Percentiles rank a stretch among this genome's conserved stretches.
Evolutionary conservation across 768 basidiomycete genomes (phyloP).

Genomic region (Naematelia aurantialba): DNA sequence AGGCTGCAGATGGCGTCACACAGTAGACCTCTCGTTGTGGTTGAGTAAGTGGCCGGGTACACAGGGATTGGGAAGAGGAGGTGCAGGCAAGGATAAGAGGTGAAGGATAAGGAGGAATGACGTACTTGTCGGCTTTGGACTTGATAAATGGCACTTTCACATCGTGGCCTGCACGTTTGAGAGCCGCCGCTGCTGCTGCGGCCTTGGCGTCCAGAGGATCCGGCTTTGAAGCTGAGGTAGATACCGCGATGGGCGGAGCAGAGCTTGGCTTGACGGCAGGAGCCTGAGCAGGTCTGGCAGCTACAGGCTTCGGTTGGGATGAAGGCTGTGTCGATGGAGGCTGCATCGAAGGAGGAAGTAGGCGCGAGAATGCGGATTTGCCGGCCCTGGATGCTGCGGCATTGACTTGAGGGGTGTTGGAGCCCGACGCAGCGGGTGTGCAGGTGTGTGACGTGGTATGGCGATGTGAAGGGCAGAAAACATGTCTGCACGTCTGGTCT

Average conservation of each 20-base stretch:
- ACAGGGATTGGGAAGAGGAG: background rate
- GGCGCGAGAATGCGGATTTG: background rate
- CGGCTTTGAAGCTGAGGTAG: constrained; percentile 6
- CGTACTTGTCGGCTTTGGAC: constrained; percentile 46
- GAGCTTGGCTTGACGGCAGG: background rate
- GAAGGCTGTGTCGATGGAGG: constrained; percentile 3
- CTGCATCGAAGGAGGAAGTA: constrained; percentile 4
- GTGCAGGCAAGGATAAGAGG: background rate
- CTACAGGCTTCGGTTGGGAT: background rate
- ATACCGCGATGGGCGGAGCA: constrained; percentile 10
- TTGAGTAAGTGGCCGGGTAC: no score
- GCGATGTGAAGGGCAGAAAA: constrained; percentile 49
- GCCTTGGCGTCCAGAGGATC: constrained; percentile 37
- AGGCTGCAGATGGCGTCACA: no score
- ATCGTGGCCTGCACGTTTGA: constrained; percentile 45
- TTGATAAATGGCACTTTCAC: constrained; percentile 46
- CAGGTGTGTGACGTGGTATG: constrained; percentile 40
- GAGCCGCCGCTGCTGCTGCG: constrained; percentile 46
- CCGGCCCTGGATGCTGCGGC: background rate
- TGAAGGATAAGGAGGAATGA: background rate
- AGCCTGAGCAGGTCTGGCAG: no score
- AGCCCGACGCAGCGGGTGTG: constrained; percentile 19
- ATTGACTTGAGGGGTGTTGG: constrained; percentile 1
- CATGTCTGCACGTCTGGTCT: constrained; percentile 31
- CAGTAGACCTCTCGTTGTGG: no score